Evolutionary conservation across 2,329 filamentous ascomycete genomes (phyloP).

Genomic region (Sporothrix mexicana): DNA sequence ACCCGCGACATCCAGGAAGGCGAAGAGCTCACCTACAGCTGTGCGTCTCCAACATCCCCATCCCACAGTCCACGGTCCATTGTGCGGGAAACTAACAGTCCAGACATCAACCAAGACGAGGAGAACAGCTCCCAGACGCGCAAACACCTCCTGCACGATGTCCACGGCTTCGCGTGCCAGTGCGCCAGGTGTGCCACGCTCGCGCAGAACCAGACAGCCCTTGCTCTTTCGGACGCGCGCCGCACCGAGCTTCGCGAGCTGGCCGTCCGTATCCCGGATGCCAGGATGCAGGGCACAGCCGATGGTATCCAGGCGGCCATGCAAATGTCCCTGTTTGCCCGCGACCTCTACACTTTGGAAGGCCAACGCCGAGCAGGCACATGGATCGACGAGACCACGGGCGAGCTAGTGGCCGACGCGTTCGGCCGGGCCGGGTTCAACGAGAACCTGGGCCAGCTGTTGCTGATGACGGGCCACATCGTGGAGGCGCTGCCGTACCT

Average conservation of each 20-base stretch:
- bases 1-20: slow-evolving; percentile 40
- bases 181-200: slow-evolving; percentile 40
- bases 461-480: background rate
- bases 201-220: slow-evolving; percentile 1
- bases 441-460: slow-evolving; percentile 22
- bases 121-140: slow-evolving; percentile 35
- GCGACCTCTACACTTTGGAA: slow-evolving; percentile 14
- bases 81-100: background rate
- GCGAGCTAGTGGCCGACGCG: slow-evolving; percentile 28
- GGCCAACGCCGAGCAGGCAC: slow-evolving; percentile 25
- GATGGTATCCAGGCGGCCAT: slow-evolving; percentile 30
- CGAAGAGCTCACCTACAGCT: slow-evolving; percentile 45
- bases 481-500: slow-evolving; percentile 28
- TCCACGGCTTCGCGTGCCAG: slow-evolving; percentile 43
- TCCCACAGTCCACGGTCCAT: too few relatives aligned
- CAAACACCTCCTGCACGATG: slow-evolving; percentile 37
- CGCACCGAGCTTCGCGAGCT: slow-evolving; percentile 36
- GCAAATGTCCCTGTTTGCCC: slow-evolving; percentile 38
- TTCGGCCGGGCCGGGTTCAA: slow-evolving; percentile 31
- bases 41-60: too few relatives aligned
- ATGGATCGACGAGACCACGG: background rate
- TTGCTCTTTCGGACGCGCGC: slow-evolving; percentile 39
- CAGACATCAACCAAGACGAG: slow-evolving; percentile 38
- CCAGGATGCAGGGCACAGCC: too few relatives aligned
- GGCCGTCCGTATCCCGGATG: too few relatives aligned